A percentile compares a stretch with the other conserved stretches of the same genome.
These are phyloP conservation scores for Chlamydomonas reinhardtii DNA, from an alignment of 163 green algal species.

Conservation along the genomic window DNA sequence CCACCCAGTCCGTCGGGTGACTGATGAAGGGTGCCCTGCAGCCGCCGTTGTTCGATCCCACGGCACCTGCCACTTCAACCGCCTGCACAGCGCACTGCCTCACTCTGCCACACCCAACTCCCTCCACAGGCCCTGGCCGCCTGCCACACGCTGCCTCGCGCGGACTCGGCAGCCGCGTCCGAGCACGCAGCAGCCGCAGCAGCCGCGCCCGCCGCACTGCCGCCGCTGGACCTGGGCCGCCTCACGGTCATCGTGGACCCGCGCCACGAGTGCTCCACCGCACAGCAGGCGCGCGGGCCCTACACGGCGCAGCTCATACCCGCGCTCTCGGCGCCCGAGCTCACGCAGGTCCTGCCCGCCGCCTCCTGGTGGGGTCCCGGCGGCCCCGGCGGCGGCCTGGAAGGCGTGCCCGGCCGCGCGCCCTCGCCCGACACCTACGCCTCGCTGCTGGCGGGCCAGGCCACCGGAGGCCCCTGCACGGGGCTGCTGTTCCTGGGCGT, in stretches of 20 bases:
- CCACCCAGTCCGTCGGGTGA: no score
- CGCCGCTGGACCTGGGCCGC: slow-evolving; percentile 53
- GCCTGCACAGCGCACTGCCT: no score
- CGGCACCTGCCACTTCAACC: no score
- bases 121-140: slow-evolving; percentile 14
- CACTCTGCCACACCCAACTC: no score
- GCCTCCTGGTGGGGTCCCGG: slow-evolving; percentile 25
- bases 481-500: slow-evolving; percentile 60
- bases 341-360: slow-evolving; percentile 15
- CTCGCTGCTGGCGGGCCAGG: background rate
- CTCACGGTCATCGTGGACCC: slow-evolving; percentile 62
- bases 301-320: slow-evolving; percentile 36
- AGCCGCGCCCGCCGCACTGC: background rate
- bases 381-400: slow-evolving; percentile 9
- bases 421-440: slow-evolving; percentile 45
- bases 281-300: slow-evolving; percentile 37
- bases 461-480: background rate
- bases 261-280: slow-evolving; percentile 55
- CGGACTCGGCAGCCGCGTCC: background rate
- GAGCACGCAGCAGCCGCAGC: background rate
- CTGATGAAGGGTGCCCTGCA: no score
- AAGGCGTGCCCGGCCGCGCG: slow-evolving; percentile 40
- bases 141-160: background rate
- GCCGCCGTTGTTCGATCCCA: no score
- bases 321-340: slow-evolving; percentile 9